Evolutionary conservation across 768 basidiomycete genomes (phyloP).

Genomic region (Tylopilus plumbeoviolaceoides): DNA sequence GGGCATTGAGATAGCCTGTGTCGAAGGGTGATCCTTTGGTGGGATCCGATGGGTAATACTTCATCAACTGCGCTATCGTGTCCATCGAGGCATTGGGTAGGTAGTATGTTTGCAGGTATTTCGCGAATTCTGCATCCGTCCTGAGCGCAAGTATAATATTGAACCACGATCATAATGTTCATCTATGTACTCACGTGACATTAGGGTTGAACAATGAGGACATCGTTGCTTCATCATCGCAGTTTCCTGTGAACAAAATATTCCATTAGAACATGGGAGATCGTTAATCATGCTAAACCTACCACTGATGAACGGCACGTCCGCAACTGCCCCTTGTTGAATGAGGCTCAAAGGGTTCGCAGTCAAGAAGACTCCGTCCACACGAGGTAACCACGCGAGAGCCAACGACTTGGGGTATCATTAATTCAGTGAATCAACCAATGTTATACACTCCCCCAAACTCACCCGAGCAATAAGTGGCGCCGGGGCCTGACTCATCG

Average conservation of each 20-base stretch:
- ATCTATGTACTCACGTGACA: neutral
- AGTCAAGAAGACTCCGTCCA: neutral
- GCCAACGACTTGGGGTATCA: too few relatives aligned
- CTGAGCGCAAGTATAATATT: neutral
- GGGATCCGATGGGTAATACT: constrained; percentile 36
- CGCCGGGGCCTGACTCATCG: constrained; percentile 31
- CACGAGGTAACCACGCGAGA: too few relatives aligned
- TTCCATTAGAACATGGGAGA: neutral
- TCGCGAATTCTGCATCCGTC: neutral
- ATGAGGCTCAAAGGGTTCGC: constrained; percentile 31
- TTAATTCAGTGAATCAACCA: too few relatives aligned
- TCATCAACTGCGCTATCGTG: constrained; percentile 26
- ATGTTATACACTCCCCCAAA: too few relatives aligned
- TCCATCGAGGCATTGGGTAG: constrained; percentile 24
- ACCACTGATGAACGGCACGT: constrained; percentile 10
- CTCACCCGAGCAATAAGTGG: constrained; percentile 7
- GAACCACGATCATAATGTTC: neutral
- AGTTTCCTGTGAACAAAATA: constrained; percentile 25
- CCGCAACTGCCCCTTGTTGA: constrained; percentile 32
- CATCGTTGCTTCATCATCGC: constrained; percentile 42
- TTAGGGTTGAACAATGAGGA: constrained; percentile 26
- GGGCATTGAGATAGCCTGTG: constrained; percentile 41
- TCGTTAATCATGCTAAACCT: neutral
- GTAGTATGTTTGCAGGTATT: constrained; percentile 6
- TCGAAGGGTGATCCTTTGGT: constrained; percentile 50